Base-by-base conservation (phyloP, 495 filamentous ascomycete genomes). In the Penicillium arizonense region DNA sequence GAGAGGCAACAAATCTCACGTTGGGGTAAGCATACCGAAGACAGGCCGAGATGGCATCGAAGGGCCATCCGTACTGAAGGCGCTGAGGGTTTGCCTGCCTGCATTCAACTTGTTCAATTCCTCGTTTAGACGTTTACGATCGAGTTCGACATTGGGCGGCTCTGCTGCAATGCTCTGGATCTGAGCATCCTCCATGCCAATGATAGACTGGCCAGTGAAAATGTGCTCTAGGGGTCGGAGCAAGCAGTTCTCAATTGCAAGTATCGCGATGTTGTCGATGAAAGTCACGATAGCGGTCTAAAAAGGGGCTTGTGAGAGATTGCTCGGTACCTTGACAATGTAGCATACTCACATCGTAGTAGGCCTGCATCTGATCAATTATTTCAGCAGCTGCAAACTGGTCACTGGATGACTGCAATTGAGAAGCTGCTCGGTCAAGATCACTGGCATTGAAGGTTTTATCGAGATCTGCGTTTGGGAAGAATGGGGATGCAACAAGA, bases 201-300 rank as follows among this genome's bases (percentile, higher is more conserved):
- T 64, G 39, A 72, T 47, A 3, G 58, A 61, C 12, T 62, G 56
- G 43, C 61, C 57, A 20, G 59, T 67, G 50, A 72, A 64, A 0
- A 72, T 57, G 2, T 39, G 10, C 20, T 58, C 50, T 0, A 72
- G 51, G 14, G 55, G 61, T 5, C 13, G 13, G n/a, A 87, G 62
- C 33, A 87, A 72, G 61, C 79, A 80, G 26, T 71, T 68, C 47
- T 87, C 83, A 37, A 85, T 77, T 2, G 77, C 83, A 37, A 83
- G 68, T 7, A 75, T 73, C n/a, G 78, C 72, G 18, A 87, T 55
- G 40, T 86, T 80, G 36, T 88, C 82, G n/a, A 86, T 64, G 58
- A 89, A 85, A 0, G 71, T 74, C 55, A 82, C 77, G 44, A 83
- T 58, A 0, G 83, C 79, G 57, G 83, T 79, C 84, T 86, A 44